Evolutionary conservation across 2,329 filamentous ascomycete genomes (phyloP).

Genomic region (Ophiostoma sp.): DNA sequence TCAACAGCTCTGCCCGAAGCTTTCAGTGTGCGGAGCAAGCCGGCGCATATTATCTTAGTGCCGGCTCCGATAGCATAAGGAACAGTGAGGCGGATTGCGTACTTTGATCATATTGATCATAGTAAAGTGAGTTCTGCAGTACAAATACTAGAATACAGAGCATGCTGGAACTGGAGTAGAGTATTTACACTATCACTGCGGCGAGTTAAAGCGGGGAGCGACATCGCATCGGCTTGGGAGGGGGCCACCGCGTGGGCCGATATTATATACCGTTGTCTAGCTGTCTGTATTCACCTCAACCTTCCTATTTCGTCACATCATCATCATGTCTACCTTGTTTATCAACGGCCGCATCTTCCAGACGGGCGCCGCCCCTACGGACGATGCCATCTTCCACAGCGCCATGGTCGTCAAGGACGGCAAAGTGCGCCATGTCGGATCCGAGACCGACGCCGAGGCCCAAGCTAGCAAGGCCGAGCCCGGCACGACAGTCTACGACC

Average conservation of each 20-base stretch:
- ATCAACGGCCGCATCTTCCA: constrained; percentile 45
- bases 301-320: not conserved
- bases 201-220: not conserved
- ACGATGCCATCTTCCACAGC: constrained; percentile 34
- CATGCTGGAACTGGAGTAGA: no score
- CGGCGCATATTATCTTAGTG: not conserved
- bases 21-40: no score
- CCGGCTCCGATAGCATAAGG: not conserved
- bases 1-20: not conserved
- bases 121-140: no score
- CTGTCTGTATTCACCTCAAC: not conserved
- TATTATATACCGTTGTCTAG: not conserved
- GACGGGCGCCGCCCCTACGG: constrained; percentile 27
- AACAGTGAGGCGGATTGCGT: not conserved
- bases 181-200: not conserved
- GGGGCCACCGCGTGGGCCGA: not conserved
- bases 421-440: constrained; percentile 36
- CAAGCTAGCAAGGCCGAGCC: constrained; percentile 28
- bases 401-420: constrained; percentile 36
- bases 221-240: constrained; percentile 2
- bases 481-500: constrained; percentile 31
- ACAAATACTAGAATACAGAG: no score
- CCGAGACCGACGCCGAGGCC: constrained; percentile 32
- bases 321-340: constrained; percentile 32
- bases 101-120: no score